Evolutionary conservation across 108 stramenopile species (phyloP), one percentile per base, ranked within the genome.

Genomic region (Cylindrotheca closterium): DNA sequence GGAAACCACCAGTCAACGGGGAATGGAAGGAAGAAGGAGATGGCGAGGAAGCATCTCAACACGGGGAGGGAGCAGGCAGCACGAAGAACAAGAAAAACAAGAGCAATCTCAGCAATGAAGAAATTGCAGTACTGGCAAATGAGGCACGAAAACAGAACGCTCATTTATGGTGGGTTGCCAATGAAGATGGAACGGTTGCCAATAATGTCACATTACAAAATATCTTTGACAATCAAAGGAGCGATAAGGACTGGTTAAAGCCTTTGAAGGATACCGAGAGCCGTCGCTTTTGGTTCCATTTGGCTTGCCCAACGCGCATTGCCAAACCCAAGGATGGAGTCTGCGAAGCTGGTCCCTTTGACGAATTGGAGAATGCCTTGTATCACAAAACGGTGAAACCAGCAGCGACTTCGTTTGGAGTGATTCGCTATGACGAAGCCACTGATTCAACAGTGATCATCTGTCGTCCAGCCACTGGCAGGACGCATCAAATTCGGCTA

Each of bases 401-500:
- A 28, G 88, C 88, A 18, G 78, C 86, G 60, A 86, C 92, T 26
- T 72, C 86, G 1, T 89, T 93, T 67, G 83, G 80, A 17, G 78
- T 89, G 23, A 50, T 93, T 1, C 48, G 64, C 22, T 89, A 88
- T 52, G 88, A 93, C 68, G 58, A 63, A 17, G 47, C 49, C 23
- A 60, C 83, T 0, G 84, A 93, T 63, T 88, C 92, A 25, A 88
- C 88, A n/a, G 21, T 93, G 51, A 73, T 93, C 3, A 51, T 83
- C 8, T 86, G 83, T 58, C 67, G 74, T 47, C 85, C 85, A 2
- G 57, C 60, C 21, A 95, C 94, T 23, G 95, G 92, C 15, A 51
- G 95, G 22, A 96, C 90, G 1, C 95, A 96, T 73, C 94, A 95
- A 67, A 82, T 96, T 54, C 82, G 95, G 26, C 63, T 93, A 3